Evolutionary conservation across 2,329 filamentous ascomycete genomes (phyloP).

Genomic region (Thielaviopsis populi): DNA sequence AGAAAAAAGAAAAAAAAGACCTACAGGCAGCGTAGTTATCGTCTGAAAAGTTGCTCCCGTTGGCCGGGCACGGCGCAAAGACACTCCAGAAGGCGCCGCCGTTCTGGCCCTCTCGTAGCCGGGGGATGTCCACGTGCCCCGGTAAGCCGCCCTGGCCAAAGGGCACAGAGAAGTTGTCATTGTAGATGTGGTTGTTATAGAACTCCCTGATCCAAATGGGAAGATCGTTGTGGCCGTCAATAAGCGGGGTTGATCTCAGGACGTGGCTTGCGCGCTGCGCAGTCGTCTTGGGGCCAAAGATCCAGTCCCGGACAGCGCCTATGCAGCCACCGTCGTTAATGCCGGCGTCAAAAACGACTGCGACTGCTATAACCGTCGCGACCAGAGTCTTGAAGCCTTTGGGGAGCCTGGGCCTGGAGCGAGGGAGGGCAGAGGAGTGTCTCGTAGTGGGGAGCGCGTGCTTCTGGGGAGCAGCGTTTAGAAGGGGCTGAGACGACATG

Average conservation of each 20-base stretch:
- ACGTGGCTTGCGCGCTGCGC: constrained; percentile 9
- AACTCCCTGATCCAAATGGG: constrained; percentile 52
- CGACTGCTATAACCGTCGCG: background rate
- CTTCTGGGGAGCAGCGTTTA: background rate
- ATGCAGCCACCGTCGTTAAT: background rate
- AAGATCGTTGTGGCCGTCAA: constrained; percentile 85
- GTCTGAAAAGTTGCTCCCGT: constrained; percentile 59
- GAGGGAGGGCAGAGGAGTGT: background rate
- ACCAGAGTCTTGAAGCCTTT: background rate
- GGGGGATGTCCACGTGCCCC: constrained; percentile 64
- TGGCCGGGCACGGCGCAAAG: constrained; percentile 58
- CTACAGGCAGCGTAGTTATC: constrained; percentile 53
- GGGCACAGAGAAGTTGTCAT: constrained; percentile 52
- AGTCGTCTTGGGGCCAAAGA: constrained; percentile 5
- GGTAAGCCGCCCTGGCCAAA: constrained; percentile 57
- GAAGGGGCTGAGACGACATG: constrained; percentile 8
- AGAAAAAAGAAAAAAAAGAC: no score
- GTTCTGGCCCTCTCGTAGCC: constrained; percentile 53
- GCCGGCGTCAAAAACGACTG: background rate
- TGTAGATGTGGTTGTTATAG: constrained; percentile 67
- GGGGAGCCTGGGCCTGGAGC: background rate
- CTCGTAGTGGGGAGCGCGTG: background rate
- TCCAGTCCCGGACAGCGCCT: background rate
- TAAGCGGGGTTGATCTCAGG: constrained; percentile 13
- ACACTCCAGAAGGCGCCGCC: constrained; percentile 93